phyloP scores from a whole-genome alignment of 768 basidiomycete species.

The Pleurotus tuber-regium region DNA sequence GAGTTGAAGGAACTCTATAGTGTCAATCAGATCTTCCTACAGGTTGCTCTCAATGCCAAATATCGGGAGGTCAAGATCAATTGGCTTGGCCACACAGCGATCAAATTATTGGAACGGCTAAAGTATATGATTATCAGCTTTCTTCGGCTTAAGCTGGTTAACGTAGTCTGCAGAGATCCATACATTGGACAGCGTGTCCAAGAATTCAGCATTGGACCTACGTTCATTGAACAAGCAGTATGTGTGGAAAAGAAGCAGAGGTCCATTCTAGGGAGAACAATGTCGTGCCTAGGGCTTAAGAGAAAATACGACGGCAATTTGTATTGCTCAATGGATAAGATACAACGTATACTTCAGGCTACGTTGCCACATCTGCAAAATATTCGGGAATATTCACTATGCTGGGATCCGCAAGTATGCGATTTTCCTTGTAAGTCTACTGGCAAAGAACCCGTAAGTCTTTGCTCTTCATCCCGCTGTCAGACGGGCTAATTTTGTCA shows the following conservation, averaged over 20 bases:
- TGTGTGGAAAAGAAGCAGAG: constrained; percentile 3
- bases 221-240: neutral
- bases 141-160: neutral
- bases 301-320: neutral
- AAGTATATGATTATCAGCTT: neutral
- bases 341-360: neutral
- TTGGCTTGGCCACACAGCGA: neutral
- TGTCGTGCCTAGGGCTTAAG: neutral
- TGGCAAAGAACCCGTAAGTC: neutral
- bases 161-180: neutral
- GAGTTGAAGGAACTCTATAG: constrained; percentile 11
- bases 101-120: neutral
- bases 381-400: neutral
- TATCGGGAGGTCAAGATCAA: constrained; percentile 14
- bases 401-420: constrained; percentile 1
- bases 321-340: neutral
- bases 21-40: constrained; percentile 15
- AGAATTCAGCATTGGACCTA: neutral
- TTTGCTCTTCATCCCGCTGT: neutral
- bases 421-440: neutral
- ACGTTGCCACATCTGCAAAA: constrained; percentile 2
- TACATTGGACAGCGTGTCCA: neutral
- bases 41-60: constrained; percentile 14
- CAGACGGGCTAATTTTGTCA: neutral
- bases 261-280: neutral